Conservation (phyloP, 306 rosid genomes). For the Urtica urens region DNA sequence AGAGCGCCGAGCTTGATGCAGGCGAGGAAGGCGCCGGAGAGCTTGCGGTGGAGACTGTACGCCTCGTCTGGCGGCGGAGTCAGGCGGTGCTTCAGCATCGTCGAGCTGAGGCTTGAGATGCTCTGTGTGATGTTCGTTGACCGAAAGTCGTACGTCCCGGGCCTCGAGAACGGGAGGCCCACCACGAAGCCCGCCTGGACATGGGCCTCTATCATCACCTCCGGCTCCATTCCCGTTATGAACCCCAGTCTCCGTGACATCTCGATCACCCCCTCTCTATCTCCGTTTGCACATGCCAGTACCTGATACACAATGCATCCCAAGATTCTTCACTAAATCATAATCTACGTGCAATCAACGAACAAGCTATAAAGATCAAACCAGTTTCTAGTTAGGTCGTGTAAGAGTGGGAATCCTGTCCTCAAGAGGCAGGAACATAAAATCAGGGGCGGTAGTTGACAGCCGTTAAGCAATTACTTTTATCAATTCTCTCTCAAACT, state of each 20-base stretch:
- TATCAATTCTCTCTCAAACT: no score
- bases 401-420: no score
- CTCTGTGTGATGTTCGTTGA: slow-evolving; percentile 57
- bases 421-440: no score
- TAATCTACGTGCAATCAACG: no score
- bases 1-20: slow-evolving; percentile 85
- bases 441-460: no score
- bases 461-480: no score
- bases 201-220: slow-evolving; percentile 83
- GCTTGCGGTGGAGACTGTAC: slow-evolving; percentile 92
- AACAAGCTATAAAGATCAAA: no score
- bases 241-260: slow-evolving; percentile 92
- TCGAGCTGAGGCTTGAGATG: slow-evolving; percentile 73
- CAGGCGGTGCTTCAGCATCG: slow-evolving; percentile 86
- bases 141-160: slow-evolving; percentile 59
- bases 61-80: slow-evolving; percentile 96
- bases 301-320: slow-evolving; percentile 39
- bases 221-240: slow-evolving; percentile 75
- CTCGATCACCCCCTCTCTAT: slow-evolving; percentile 58
- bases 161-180: slow-evolving; percentile 73
- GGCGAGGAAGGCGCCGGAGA: slow-evolving; percentile 86
- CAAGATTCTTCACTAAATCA: slow-evolving; percentile 1
- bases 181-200: slow-evolving; percentile 92
- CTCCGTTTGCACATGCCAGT: slow-evolving; percentile 69
- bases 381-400: no score